Evolutionary conservation across 495 filamentous ascomycete species (phyloP).

Genomic region (Mycothermus thermophilus): DNA sequence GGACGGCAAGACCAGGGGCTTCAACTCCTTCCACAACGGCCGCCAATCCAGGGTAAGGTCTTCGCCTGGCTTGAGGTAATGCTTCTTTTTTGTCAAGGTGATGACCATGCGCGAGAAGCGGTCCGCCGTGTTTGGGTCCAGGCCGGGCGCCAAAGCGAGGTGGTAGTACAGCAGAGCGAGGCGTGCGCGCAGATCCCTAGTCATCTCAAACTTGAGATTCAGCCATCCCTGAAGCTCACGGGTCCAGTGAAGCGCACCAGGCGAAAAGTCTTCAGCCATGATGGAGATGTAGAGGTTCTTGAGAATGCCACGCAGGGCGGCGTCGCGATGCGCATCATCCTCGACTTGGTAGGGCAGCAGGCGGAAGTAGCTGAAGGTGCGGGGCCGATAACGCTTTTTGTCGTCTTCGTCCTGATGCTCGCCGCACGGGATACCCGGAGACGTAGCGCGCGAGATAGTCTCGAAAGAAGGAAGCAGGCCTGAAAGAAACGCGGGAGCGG

Average conservation of each 20-base stretch:
- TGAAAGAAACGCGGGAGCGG: constrained; percentile 12
- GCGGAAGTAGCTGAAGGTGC: constrained; percentile 83
- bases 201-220: constrained; percentile 89
- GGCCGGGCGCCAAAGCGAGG: constrained; percentile 76
- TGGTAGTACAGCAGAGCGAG: constrained; percentile 90
- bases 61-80: constrained; percentile 78
- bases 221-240: constrained; percentile 92
- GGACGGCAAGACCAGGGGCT: constrained; percentile 70
- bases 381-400: constrained; percentile 58
- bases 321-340: constrained; percentile 54
- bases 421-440: constrained; percentile 27
- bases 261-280: constrained; percentile 82
- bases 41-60: constrained; percentile 89
- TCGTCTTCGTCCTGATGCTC: constrained; percentile 21
- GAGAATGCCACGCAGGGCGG: constrained; percentile 68
- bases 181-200: constrained; percentile 62
- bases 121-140: constrained; percentile 70
- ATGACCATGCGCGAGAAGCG: constrained; percentile 96
- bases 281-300: constrained; percentile 85
- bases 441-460: constrained; percentile 35
- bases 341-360: constrained; percentile 82
- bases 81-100: constrained; percentile 82
- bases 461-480: constrained; percentile 20
- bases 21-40: constrained; percentile 82
- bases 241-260: constrained; percentile 93